Evolutionary conservation across 1,284 basidiomycete genomes (phyloP).

Genomic region (Cystobasidium pallidum): DNA sequence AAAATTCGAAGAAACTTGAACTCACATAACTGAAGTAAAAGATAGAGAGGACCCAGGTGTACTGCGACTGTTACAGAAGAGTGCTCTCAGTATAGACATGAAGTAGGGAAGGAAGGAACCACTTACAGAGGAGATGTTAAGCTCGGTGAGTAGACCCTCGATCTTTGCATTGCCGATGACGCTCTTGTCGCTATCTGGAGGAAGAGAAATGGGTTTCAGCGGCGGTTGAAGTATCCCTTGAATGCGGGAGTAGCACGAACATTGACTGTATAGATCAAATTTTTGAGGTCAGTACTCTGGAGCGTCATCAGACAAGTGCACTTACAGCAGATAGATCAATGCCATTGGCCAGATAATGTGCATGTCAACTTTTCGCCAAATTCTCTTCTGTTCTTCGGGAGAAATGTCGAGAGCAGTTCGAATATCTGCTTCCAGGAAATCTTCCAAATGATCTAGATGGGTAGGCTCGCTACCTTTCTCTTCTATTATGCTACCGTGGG

Average conservation of each 20-base stretch:
- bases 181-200: slow-evolving; percentile 23
- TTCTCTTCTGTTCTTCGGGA: slow-evolving; percentile 20
- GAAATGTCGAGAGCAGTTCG: slow-evolving; percentile 1
- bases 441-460: slow-evolving; percentile 2
- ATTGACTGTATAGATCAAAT: background rate
- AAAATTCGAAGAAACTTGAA: background rate
- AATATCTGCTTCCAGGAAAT: slow-evolving; percentile 7
- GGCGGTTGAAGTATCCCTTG: background rate
- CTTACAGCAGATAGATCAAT: slow-evolving; percentile 21
- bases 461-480: background rate
- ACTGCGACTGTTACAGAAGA: background rate
- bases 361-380: slow-evolving; percentile 21
- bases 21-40: slow-evolving; percentile 30
- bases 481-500: background rate
- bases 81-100: background rate
- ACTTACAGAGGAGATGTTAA: slow-evolving; percentile 26
- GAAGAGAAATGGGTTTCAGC: background rate
- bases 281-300: background rate
- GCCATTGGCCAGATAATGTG: slow-evolving; percentile 33
- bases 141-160: slow-evolving; percentile 15
- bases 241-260: background rate
- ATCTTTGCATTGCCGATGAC: slow-evolving; percentile 35
- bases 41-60: slow-evolving; percentile 20
- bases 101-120: too few relatives aligned
- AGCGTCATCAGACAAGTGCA: background rate